These are phyloP conservation scores for Penicillium sp. DNA, from an alignment of 2,329 filamentous ascomycete species.

Conservation along the genomic window DNA sequence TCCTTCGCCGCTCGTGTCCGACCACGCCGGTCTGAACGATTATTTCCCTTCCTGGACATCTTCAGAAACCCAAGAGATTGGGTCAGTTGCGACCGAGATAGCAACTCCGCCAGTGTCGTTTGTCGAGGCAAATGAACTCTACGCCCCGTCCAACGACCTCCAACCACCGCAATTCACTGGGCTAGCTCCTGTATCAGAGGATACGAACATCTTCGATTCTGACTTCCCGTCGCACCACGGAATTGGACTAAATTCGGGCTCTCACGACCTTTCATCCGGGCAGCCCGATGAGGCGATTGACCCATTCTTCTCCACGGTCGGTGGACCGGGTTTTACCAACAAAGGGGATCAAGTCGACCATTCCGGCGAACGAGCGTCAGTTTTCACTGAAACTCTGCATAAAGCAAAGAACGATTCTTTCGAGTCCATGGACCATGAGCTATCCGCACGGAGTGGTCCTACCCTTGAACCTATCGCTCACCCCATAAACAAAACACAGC, in stretches of 20 bases:
- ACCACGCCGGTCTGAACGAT: conserved; percentile 23
- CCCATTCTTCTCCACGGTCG: not conserved
- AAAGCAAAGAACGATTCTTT: not conserved
- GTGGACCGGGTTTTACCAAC: not conserved
- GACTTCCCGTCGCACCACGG: not conserved
- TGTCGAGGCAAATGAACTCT: not conserved
- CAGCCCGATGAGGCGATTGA: not conserved
- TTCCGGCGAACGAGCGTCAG: not conserved
- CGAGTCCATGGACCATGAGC: not conserved
- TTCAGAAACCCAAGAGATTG: conserved; percentile 6
- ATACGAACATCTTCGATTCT: not conserved
- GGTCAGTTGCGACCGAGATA: not conserved
- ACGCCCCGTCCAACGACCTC: not conserved
- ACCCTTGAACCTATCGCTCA: not conserved
- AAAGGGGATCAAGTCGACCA: not conserved
- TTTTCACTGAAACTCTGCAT: not conserved
- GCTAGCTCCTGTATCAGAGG: not conserved
- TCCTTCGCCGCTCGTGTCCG: conserved; percentile 40
- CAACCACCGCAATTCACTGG: not conserved
- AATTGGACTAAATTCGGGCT: too few species aligned
- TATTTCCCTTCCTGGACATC: conserved; percentile 34
- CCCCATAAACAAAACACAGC: not conserved
- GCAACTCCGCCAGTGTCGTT: not conserved
- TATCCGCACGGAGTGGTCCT: not conserved
- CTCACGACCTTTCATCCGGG: not conserved